Evolutionary conservation across 2,329 filamentous ascomycete species (phyloP).

Genomic region (Phyllosticta citriasiana): DNA sequence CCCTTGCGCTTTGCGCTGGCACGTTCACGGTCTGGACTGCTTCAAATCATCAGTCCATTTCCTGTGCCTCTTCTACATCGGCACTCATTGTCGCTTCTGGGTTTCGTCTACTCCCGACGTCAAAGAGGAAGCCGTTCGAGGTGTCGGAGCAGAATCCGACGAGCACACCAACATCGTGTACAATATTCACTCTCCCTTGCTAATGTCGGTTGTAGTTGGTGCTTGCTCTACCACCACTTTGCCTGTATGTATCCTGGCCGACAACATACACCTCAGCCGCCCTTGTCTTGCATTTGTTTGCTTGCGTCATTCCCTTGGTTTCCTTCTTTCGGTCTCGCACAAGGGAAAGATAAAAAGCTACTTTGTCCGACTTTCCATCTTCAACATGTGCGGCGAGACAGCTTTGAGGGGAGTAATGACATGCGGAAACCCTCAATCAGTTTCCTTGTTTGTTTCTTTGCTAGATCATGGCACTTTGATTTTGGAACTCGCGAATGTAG

Average conservation of each 20-base stretch:
- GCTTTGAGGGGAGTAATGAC: background rate
- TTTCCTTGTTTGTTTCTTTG: too few relatives aligned
- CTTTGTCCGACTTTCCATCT: background rate
- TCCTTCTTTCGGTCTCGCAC: background rate
- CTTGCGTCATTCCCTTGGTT: background rate
- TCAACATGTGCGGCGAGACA: background rate
- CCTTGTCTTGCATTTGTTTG: background rate
- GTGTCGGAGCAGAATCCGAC: too few relatives aligned
- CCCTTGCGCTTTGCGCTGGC: background rate
- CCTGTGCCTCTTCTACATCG: background rate
- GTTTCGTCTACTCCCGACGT: too few relatives aligned
- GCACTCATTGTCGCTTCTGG: background rate
- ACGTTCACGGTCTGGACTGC: background rate
- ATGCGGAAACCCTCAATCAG: background rate
- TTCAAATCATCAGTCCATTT: background rate
- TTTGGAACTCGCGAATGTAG: background rate
- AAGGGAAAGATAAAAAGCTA: background rate
- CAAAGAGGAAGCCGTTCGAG: too few relatives aligned
- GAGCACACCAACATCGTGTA: background rate
- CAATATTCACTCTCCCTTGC: background rate
- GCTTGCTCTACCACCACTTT: background rate
- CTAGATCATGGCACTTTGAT: background rate
- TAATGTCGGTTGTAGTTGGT: background rate
- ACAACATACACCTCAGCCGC: background rate
- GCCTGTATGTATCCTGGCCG: background rate